Base-by-base conservation (phyloP, 768 basidiomycete species). In the Gymnopilus dilepis region DNA sequence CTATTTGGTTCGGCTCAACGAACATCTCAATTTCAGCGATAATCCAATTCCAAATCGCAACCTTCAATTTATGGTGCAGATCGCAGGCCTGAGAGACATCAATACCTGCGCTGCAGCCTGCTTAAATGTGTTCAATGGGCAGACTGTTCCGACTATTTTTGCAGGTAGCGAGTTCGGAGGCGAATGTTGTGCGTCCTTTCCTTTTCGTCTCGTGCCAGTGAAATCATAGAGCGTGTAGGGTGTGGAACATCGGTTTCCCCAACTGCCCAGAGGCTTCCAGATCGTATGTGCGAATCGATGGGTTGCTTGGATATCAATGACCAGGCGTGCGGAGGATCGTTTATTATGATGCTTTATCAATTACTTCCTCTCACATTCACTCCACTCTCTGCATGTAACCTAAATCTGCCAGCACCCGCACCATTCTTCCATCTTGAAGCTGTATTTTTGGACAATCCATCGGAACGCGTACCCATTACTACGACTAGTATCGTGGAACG, bases 261-360 rank as follows among this genome's bases (percentile, higher is more conserved):
- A 11, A 47, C 51, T 6, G 50, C 52, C 2, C 45, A 57, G 41
- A 55, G 58, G 17, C 45, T 64, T 12, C 63, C 63, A 34, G 63
- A 64, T 45, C 57, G 60, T 33, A 54, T 54, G 15, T 64, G 63
- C 22, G 63, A 62, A 37, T 59, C 61, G 6, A 61, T 58, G 38
- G 59, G 50, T 28, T 62, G 65, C 42, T 51, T 47, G 15, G 55
- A 31, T 12, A 55, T 56, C 19, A 34, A 48, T 22, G 55, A 41
- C 19, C 48, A 62, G n/a, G 64, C 60, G 6, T 64, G 63, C 28
- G 63, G 63, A 15, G 63, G 63, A 1, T 30, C 28, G 3, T 58
- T 59, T 0, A 47, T 59, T 9, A 60, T 64, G 55, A 41, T 50
- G 5, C 26, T 64, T 15, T 64, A 64, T 47, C 45, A 47, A 47